phyloP scores from a whole-genome alignment of 192 early-diverging fungal species.

The Phlyctochytrium planicorne region DNA sequence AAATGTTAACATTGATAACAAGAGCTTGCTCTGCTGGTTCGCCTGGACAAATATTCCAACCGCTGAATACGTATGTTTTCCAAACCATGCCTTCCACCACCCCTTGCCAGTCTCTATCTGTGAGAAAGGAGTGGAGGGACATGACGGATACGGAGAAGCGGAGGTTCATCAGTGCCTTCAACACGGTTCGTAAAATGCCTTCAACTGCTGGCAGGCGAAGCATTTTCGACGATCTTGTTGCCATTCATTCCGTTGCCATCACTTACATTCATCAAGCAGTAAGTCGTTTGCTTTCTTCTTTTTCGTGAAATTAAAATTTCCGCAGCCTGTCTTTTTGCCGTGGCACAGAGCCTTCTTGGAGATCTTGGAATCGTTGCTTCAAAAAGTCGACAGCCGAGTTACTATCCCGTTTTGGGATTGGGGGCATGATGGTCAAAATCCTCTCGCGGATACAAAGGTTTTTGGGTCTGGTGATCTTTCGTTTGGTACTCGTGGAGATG shows the following conservation, averaged over 20 bases:
- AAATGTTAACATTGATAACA: no score
- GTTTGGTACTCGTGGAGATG: slow-evolving; percentile 26
- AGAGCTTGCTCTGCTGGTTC: slow-evolving; percentile 10
- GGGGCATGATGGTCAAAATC: slow-evolving; percentile 30
- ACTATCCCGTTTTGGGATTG: slow-evolving; percentile 54
- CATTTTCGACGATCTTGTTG: slow-evolving; percentile 27
- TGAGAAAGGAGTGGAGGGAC: slow-evolving; percentile 28
- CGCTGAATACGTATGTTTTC: slow-evolving; percentile 10
- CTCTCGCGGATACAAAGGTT: slow-evolving; percentile 16
- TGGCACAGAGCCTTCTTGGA: slow-evolving; percentile 36
- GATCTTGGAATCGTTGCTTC: slow-evolving; percentile 22
- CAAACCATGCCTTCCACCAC: background rate
- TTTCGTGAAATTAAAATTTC: background rate
- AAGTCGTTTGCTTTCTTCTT: slow-evolving; percentile 2
- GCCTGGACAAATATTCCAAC: slow-evolving; percentile 11
- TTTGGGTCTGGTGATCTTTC: slow-evolving; percentile 8
- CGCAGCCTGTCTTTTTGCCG: slow-evolving; percentile 32
- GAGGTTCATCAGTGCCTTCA: slow-evolving; percentile 17
- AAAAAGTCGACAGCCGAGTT: slow-evolving; percentile 21
- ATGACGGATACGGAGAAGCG: slow-evolving; percentile 9
- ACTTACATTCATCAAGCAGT: slow-evolving; percentile 24
- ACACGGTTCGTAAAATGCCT: slow-evolving; percentile 16
- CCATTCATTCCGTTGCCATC: slow-evolving; percentile 25
- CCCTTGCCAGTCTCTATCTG: background rate
- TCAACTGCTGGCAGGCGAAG: slow-evolving; percentile 26